These are phyloP conservation scores for Crithidia acanthocephali DNA, from an alignment of 208 protist genomes.

Conservation along the genomic window DNA sequence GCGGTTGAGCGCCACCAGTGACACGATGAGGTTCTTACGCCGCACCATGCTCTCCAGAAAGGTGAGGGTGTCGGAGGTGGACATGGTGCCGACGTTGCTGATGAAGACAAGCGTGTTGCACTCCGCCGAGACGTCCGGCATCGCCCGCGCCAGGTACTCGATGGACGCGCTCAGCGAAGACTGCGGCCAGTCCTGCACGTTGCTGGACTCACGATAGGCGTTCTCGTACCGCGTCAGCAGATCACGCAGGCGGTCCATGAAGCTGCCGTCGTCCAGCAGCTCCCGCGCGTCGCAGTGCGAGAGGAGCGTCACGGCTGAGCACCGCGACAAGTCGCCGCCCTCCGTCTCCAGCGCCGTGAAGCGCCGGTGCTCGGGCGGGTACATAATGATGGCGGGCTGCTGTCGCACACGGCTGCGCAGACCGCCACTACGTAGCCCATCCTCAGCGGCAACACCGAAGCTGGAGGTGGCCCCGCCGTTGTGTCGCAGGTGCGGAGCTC, in stretches of 20 bases:
- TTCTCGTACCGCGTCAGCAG: slow-evolving; percentile 71
- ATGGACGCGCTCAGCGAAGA: slow-evolving; percentile 56
- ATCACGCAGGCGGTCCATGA: slow-evolving; percentile 52
- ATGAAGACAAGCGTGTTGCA: slow-evolving; percentile 80
- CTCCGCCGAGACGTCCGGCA: slow-evolving; percentile 61
- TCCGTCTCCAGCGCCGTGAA: slow-evolving; percentile 43
- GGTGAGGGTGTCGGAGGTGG: slow-evolving; percentile 50
- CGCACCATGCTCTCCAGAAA: slow-evolving; percentile 76
- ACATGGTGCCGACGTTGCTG: slow-evolving; percentile 50
- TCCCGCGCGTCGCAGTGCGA: slow-evolving; percentile 49
- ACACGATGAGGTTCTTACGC: slow-evolving; percentile 88
- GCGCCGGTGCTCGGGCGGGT: slow-evolving; percentile 43
- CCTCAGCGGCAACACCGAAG: background rate
- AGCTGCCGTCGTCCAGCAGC: slow-evolving; percentile 54
- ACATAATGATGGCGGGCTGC: slow-evolving; percentile 33
- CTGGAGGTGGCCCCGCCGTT: background rate
- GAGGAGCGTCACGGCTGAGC: slow-evolving; percentile 55
- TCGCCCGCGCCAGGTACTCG: slow-evolving; percentile 68
- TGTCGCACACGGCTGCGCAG: background rate
- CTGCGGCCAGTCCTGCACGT: slow-evolving; percentile 60
- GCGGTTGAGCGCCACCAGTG: slow-evolving; percentile 72
- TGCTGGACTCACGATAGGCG: slow-evolving; percentile 45
- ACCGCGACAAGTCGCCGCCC: slow-evolving; percentile 20
- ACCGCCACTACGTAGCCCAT: background rate
- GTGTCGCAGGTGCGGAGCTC: too few relatives aligned